These are phyloP conservation scores for Magnolia kwangsiensis DNA, from an alignment of 164 flowering plant genomes.

Conservation along the genomic window DNA sequence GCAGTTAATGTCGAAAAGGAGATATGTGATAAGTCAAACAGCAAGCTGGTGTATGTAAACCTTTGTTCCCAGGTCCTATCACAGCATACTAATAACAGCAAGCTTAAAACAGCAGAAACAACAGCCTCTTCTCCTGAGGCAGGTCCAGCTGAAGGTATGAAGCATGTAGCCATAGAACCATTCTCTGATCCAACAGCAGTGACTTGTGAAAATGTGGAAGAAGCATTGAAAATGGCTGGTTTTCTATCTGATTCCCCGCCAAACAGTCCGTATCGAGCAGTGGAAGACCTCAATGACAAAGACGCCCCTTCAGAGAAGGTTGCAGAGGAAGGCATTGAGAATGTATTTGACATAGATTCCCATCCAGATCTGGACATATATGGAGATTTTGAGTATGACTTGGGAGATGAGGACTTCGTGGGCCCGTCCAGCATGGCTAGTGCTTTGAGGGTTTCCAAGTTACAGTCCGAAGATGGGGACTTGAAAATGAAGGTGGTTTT, in stretches of 20 bases:
- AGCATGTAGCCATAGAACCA: slow-evolving; percentile 18
- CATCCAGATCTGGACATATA: slow-evolving; percentile 74
- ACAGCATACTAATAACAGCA: slow-evolving; percentile 35
- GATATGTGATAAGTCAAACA: slow-evolving; percentile 69
- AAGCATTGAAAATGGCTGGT: slow-evolving; percentile 75
- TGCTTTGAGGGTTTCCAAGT: slow-evolving; percentile 33
- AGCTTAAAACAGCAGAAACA: slow-evolving; percentile 24
- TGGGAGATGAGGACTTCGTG: slow-evolving; percentile 70
- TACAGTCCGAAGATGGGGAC: slow-evolving; percentile 40
- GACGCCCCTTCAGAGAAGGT: slow-evolving; percentile 13
- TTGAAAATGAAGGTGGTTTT: slow-evolving; percentile 66
- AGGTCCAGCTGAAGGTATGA: slow-evolving; percentile 20
- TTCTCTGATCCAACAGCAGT: slow-evolving; percentile 29
- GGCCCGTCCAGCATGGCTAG: slow-evolving; percentile 22
- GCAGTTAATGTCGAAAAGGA: slow-evolving; percentile 83
- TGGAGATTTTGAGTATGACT: slow-evolving; percentile 88
- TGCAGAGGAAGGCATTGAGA: slow-evolving; percentile 42
- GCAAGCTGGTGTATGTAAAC: slow-evolving; percentile 83
- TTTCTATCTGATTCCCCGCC: slow-evolving; percentile 86
- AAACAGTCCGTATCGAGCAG: slow-evolving; percentile 44
- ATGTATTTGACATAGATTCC: slow-evolving; percentile 64
- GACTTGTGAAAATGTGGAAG: slow-evolving; percentile 26
- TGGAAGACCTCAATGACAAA: slow-evolving; percentile 20
- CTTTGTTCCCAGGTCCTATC: slow-evolving; percentile 75
- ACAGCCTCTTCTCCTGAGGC: slow-evolving; percentile 20